Percentiles rank a stretch among this genome's conserved stretches.
These are phyloP conservation scores for Bryoerythrophyllum caledonicum DNA, from an alignment of 225 moss, liverwort and hornwort genomes.

Conservation along the genomic window DNA sequence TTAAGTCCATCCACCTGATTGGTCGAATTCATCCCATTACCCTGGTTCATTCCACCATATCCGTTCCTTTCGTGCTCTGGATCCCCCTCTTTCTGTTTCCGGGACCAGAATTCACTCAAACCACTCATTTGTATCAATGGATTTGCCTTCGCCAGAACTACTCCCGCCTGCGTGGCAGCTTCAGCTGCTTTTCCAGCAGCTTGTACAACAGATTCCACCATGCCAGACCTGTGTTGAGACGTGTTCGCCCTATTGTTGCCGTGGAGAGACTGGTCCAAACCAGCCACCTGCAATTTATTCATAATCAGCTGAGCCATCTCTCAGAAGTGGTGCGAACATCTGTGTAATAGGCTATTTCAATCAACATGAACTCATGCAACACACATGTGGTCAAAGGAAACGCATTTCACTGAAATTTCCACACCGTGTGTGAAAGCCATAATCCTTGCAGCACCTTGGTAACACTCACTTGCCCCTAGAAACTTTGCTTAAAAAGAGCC, in stretches of 20 bases:
- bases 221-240: conserved; percentile 46
- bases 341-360: background rate
- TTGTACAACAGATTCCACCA: conserved; percentile 78
- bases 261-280: conserved; percentile 31
- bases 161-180: conserved; percentile 85
- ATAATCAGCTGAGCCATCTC: conserved; percentile 37
- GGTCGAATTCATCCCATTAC: conserved; percentile 27
- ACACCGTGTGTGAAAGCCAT: background rate
- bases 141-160: conserved; percentile 72
- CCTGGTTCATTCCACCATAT: conserved; percentile 17
- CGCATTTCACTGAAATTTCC: background rate
- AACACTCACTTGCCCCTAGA: background rate
- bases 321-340: conserved; percentile 12
- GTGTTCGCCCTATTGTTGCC: conserved; percentile 60
- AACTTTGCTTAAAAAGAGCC: conserved; percentile 7
- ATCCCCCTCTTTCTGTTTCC: conserved; percentile 25
- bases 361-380: conserved; percentile 1
- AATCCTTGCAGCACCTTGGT: background rate
- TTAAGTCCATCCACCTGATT: conserved; percentile 28
- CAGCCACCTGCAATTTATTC: conserved; percentile 38
- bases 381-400: background rate
- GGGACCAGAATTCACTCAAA: conserved; percentile 47
- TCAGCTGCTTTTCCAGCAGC: conserved; percentile 93
- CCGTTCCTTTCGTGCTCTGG: conserved; percentile 21
- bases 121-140: conserved; percentile 41